Conservation (phyloP, 495 filamentous ascomycete species). For the Neurospora sublineolata region DNA sequence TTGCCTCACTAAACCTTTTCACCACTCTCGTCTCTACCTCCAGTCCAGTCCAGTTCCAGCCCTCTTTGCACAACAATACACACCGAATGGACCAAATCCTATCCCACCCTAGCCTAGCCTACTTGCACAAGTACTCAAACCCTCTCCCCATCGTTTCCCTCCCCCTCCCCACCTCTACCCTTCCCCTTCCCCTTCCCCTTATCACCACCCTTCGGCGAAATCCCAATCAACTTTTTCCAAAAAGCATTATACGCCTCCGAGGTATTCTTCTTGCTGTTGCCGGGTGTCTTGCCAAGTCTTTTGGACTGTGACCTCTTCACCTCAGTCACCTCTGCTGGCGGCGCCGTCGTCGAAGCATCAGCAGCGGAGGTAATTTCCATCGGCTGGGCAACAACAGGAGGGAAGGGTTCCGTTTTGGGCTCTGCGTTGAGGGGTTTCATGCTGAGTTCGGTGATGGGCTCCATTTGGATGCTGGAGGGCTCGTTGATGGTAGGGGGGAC, state of each 20-base stretch:
- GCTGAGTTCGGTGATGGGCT: neutral
- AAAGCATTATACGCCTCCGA: neutral
- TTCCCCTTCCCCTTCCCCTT: neutral
- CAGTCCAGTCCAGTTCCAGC: neutral
- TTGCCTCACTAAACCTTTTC: too few relatives aligned
- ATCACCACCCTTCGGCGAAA: neutral
- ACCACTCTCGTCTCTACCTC: neutral
- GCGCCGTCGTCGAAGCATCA: neutral
- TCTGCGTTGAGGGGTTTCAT: neutral
- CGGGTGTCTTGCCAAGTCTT: neutral
- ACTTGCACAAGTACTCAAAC: neutral
- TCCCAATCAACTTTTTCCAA: neutral
- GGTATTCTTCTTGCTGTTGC: neutral
- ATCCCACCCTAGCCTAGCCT: neutral
- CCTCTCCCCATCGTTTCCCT: neutral
- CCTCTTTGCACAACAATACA: neutral
- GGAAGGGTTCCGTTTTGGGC: neutral
- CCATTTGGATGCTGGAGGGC: neutral
- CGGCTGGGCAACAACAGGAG: neutral
- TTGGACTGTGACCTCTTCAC: neutral
- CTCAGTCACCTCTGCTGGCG: neutral
- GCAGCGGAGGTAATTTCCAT: neutral
- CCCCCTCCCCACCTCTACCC: neutral
- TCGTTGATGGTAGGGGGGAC: neutral
- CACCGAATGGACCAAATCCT: too few relatives aligned